A percentile compares a stretch with the other conserved stretches of the same genome.
Conservation (phyloP, 352 stramenopile genomes). For the Phytophthora palmivora region DNA sequence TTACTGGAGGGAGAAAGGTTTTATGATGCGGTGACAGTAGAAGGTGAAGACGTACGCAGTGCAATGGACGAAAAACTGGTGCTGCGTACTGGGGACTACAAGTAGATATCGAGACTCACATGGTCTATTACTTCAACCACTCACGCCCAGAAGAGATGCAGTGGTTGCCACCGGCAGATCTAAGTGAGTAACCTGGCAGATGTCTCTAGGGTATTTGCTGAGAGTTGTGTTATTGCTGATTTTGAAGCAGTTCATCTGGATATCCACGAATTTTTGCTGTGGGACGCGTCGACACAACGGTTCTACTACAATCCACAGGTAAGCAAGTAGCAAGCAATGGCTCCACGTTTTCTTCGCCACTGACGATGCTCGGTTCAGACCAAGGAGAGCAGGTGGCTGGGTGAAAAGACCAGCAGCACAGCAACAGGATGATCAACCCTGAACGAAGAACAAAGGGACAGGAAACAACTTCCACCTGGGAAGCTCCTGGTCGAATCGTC, state of each 20-base stretch:
- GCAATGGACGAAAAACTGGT: background rate
- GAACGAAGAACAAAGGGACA: too few relatives aligned
- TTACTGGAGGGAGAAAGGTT: conserved; percentile 30
- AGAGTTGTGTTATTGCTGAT: conserved; percentile 3
- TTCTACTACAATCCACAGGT: conserved; percentile 33
- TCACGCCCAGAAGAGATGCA: conserved; percentile 11
- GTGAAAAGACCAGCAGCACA: conserved; percentile 12
- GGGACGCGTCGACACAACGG: conserved; percentile 21
- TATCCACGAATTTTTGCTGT: conserved; percentile 32
- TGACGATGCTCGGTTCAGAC: conserved; percentile 7
- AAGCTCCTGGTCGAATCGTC: background rate
- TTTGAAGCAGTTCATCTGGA: conserved; percentile 13
- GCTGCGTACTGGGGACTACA: conserved; percentile 20
- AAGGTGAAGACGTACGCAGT: too few relatives aligned
- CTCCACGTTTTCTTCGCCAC: background rate
- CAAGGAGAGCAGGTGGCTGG: conserved; percentile 23
- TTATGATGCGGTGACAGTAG: conserved; percentile 18
- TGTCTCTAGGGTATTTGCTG: background rate
- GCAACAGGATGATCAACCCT: conserved; percentile 5
- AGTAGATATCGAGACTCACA: conserved; percentile 13
- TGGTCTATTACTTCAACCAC: conserved; percentile 27
- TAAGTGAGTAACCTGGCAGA: conserved; percentile 9
- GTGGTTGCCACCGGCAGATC: conserved; percentile 21
- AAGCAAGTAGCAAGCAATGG: background rate
- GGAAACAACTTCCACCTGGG: background rate